Percentiles rank a stretch among this genome's conserved stretches.
These are phyloP conservation scores for Naganishia onofrii DNA, from an alignment of 768 basidiomycete species.

Conservation along the genomic window DNA sequence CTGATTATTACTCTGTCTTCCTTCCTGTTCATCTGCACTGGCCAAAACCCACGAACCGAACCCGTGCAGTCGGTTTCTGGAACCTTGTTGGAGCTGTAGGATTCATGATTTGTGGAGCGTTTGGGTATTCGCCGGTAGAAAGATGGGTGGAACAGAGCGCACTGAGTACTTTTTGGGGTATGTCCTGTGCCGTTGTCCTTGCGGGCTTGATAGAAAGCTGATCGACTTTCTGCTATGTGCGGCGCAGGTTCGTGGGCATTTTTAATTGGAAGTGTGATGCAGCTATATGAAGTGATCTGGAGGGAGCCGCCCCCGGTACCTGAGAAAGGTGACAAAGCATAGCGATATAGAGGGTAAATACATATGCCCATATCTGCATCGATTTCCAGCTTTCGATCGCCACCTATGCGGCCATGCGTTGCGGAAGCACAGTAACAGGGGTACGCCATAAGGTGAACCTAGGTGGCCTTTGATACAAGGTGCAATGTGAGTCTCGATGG, in stretches of 20 bases:
- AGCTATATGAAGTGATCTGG: slow-evolving; percentile 57
- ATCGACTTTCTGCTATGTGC: neutral
- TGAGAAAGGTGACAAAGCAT: neutral
- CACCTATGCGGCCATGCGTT: too few relatives aligned
- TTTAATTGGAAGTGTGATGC: slow-evolving; percentile 61
- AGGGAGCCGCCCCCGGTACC: slow-evolving; percentile 11
- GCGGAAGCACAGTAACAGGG: too few relatives aligned
- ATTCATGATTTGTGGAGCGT: slow-evolving; percentile 62
- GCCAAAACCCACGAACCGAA: slow-evolving; percentile 12
- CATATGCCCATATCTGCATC: too few relatives aligned
- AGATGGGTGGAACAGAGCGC: slow-evolving; percentile 29
- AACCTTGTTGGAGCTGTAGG: slow-evolving; percentile 63
- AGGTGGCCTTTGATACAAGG: too few relatives aligned
- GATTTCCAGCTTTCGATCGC: too few relatives aligned
- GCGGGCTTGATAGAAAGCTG: neutral
- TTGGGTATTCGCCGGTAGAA: slow-evolving; percentile 59
- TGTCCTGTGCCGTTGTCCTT: neutral
- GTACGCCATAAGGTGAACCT: too few relatives aligned
- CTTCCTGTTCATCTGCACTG: neutral
- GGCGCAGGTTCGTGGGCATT: slow-evolving; percentile 59
- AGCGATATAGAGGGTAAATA: neutral
- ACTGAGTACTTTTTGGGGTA: slow-evolving; percentile 31
- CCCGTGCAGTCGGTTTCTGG: slow-evolving; percentile 56
- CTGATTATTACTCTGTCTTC: neutral
- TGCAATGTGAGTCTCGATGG: too few relatives aligned